Base-by-base conservation (phyloP, 1,139 yeast species). In the Geotrichum aggregatum region DNA sequence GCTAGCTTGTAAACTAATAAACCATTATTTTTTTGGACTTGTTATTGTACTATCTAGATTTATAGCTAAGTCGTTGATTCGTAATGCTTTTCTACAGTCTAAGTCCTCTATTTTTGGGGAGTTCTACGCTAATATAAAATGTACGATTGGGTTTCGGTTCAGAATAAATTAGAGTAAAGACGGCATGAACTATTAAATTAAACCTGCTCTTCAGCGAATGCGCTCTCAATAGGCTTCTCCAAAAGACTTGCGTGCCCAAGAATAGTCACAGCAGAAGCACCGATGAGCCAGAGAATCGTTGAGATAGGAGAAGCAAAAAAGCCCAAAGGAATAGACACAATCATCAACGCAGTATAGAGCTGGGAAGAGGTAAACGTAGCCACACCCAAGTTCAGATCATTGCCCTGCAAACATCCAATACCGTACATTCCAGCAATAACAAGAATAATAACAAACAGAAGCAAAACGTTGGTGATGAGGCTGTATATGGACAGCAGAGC, bases 141-240 rank as follows among this genome's bases (percentile, higher is more conserved):
- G n/a, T n/a, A n/a, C n/a, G n/a, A n/a, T n/a, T n/a, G n/a, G n/a
- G n/a, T n/a, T 24, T 14, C 36, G 18, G 22, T 36, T n/a, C n/a
- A 11, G 41, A 36, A 36, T 36, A 36, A 36, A 36, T 36, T 36
- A 36, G 18, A 34, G 2, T 36, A 36, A n/a, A 33, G 36, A 8
- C 24, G 22, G n/a, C 4, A 36, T 34, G 11, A 36, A n/a, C n/a
- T n/a, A n/a, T n/a, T n/a, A 16, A 10, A 44, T 64, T 68, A 80
- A 50, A 80, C 84, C 47, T 74, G 68, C 66, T 87, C 42, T 26
- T 39, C 89, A 68, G 89, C 96, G 66, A 92, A 92, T 34, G 94
- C 97, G 45, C 95, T 87, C 74, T 92, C 98, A 63, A 94, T 89
- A 44, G 98, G 98, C 74, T 92, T 92, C 69, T 94, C 98, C 88